Evolutionary conservation across 1,139 yeast species (phyloP).

Genomic region (Casaregolazyma lundiana): DNA sequence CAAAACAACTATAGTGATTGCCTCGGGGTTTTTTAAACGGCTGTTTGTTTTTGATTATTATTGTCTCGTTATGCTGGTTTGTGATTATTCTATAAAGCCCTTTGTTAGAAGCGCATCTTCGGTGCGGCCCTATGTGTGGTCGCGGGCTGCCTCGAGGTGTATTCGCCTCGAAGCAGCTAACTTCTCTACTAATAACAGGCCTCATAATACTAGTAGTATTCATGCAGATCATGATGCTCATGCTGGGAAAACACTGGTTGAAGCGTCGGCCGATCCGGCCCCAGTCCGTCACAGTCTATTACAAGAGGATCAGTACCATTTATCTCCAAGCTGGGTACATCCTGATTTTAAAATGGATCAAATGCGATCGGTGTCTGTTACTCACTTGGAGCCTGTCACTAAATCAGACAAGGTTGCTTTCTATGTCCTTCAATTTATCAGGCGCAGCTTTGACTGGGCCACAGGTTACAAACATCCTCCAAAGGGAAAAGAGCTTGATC

Average conservation of each 20-base stretch:
- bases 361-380: slow-evolving; percentile 44
- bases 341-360: slow-evolving; percentile 46
- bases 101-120: no score
- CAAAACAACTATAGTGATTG: no score
- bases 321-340: slow-evolving; percentile 47
- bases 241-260: no score
- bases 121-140: no score
- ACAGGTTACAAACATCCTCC: slow-evolving; percentile 59
- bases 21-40: not conserved
- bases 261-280: no score
- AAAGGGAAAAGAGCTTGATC: slow-evolving; percentile 39
- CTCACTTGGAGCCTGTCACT: slow-evolving; percentile 51
- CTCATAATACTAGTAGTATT: not conserved
- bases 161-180: not conserved
- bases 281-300: slow-evolving; percentile 10
- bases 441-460: slow-evolving; percentile 53
- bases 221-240: no score
- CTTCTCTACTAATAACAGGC: not conserved
- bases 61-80: not conserved
- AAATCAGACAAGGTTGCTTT: slow-evolving; percentile 52
- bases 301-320: slow-evolving; percentile 18
- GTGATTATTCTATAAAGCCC: not conserved
- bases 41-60: not conserved
- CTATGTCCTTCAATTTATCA: slow-evolving; percentile 41
- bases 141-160: no score